These are phyloP conservation scores for Testicularia cyperi DNA, from an alignment of 1,284 basidiomycete species.

Conservation along the genomic window DNA sequence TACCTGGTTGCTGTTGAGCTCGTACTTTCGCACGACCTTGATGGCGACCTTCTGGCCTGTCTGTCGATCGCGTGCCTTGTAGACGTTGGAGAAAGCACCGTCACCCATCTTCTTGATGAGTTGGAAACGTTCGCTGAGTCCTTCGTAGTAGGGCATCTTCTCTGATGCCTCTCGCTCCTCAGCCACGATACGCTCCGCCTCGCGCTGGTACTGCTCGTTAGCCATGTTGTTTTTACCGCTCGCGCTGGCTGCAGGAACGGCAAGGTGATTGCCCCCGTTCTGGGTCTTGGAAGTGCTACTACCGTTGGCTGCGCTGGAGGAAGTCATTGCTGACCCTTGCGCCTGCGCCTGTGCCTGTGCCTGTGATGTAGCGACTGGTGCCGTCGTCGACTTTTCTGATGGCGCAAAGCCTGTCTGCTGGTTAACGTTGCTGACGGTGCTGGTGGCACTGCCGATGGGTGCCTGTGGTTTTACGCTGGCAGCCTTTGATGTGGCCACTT, in stretches of 20 bases:
- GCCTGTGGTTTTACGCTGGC: neutral
- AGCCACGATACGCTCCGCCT: slow-evolving; percentile 48
- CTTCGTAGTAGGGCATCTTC: slow-evolving; percentile 53
- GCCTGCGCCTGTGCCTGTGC: slow-evolving; percentile 16
- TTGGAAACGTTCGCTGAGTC: slow-evolving; percentile 49
- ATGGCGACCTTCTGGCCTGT: slow-evolving; percentile 85
- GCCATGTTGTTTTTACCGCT: slow-evolving; percentile 11
- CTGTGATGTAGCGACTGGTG: slow-evolving; percentile 27
- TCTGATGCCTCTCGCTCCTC: slow-evolving; percentile 49
- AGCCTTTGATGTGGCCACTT: slow-evolving; percentile 8
- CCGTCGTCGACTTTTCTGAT: slow-evolving; percentile 18
- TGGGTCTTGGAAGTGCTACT: neutral
- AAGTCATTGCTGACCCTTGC: neutral
- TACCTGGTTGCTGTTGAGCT: slow-evolving; percentile 91
- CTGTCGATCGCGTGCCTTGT: slow-evolving; percentile 80
- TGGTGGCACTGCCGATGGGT: slow-evolving; percentile 4
- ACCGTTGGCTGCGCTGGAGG: neutral
- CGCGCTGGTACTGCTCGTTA: slow-evolving; percentile 40
- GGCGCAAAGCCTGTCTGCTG: slow-evolving; percentile 20
- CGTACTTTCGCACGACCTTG: slow-evolving; percentile 96
- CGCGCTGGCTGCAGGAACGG: slow-evolving; percentile 13
- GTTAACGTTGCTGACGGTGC: slow-evolving; percentile 3
- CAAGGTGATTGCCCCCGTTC: slow-evolving; percentile 18
- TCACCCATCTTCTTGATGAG: slow-evolving; percentile 56
- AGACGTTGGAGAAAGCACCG: slow-evolving; percentile 97